phyloP scores from a whole-genome alignment of 1,284 basidiomycete genomes.

The Irpex sp. region DNA sequence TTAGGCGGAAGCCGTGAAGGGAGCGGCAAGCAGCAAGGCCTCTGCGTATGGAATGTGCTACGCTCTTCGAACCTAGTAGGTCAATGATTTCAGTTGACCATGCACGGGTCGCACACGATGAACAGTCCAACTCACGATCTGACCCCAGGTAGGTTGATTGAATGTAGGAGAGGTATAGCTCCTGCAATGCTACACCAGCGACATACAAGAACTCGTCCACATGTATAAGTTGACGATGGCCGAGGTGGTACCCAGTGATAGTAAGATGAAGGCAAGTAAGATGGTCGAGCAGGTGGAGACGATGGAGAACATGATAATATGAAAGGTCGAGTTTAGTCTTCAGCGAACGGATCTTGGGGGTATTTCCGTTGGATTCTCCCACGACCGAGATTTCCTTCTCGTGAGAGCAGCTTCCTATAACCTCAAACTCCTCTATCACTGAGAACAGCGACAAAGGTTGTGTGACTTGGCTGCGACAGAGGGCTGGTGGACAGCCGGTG shows the following conservation, averaged over 20 bases:
- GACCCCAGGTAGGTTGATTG: background rate
- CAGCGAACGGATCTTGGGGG: background rate
- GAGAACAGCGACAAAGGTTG: background rate
- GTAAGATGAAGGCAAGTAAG: background rate
- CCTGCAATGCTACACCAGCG: background rate
- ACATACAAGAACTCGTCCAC: background rate
- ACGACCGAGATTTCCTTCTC: background rate
- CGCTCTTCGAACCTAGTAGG: background rate
- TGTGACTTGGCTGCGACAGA: background rate
- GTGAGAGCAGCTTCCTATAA: background rate
- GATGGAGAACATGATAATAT: background rate
- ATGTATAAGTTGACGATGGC: background rate
- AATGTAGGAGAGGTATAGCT: background rate
- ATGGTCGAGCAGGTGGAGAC: background rate
- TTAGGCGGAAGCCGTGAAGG: background rate
- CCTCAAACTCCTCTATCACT: background rate
- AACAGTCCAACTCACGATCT: background rate
- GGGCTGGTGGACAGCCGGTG: background rate
- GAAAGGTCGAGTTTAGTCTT: background rate
- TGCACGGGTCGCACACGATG: background rate
- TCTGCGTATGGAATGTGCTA: background rate
- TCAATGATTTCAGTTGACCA: background rate
- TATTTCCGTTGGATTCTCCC: background rate
- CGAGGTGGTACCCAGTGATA: background rate
- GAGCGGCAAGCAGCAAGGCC: background rate